These are phyloP conservation scores for Auricularia cornea DNA, from an alignment of 768 basidiomycete genomes.

Conservation along the genomic window DNA sequence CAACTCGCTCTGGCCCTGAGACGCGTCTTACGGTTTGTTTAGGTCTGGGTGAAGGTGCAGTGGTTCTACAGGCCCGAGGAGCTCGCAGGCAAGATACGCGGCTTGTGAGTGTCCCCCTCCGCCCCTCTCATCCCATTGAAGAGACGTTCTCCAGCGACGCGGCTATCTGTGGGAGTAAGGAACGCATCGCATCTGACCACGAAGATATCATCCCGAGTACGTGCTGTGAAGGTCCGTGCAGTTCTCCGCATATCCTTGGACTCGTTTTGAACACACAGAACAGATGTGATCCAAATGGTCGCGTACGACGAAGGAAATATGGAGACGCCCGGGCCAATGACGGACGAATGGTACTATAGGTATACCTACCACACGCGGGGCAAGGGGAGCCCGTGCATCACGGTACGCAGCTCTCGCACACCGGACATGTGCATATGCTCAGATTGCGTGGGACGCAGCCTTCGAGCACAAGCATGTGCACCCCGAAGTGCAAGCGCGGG, in stretches of 20 bases:
- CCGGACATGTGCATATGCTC: no score
- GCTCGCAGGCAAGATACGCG: not conserved
- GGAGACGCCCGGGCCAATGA: not conserved
- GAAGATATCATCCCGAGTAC: not conserved
- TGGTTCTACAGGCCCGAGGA: not conserved
- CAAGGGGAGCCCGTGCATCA: no score
- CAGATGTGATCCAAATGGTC: not conserved
- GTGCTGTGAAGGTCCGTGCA: not conserved
- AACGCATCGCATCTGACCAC: not conserved
- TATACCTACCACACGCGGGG: not conserved
- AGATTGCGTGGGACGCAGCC: no score
- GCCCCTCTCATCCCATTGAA: no score
- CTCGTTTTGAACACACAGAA: no score
- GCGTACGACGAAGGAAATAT: not conserved
- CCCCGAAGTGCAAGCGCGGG: not conserved
- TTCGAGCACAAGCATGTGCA: not conserved
- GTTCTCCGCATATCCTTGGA: not conserved
- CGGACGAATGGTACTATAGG: not conserved
- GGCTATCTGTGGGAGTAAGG: not conserved
- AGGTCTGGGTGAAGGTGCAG: not conserved
- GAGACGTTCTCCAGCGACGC: not conserved
- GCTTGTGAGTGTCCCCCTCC: not conserved
- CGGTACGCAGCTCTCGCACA: not conserved
- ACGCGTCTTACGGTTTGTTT: not conserved
- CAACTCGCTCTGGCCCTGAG: not conserved